Evolutionary conservation across 2,329 filamentous ascomycete species (phyloP).

Genomic region (Aspergillus pseudoterreus): DNA sequence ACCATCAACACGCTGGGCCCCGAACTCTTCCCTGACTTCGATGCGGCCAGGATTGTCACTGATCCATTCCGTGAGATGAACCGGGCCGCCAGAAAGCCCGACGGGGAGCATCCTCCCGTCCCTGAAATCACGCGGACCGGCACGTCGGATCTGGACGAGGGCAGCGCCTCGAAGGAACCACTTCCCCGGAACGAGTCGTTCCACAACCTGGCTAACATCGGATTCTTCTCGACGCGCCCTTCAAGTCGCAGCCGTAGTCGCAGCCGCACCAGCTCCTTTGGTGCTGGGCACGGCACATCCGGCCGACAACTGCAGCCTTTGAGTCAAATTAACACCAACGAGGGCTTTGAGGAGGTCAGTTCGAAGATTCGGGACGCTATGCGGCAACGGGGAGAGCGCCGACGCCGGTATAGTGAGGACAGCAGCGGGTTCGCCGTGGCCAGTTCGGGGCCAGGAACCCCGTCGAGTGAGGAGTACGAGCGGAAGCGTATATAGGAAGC

Average conservation of each 20-base stretch:
- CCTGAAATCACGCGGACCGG: constrained; percentile 23
- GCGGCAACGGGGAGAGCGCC: constrained; percentile 66
- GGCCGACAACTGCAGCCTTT: constrained; percentile 68
- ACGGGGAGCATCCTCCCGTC: constrained; percentile 11
- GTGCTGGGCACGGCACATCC: constrained; percentile 57
- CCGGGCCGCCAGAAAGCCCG: constrained; percentile 13
- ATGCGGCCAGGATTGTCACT: constrained; percentile 65
- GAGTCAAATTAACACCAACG: constrained; percentile 62
- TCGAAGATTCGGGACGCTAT: constrained; percentile 82
- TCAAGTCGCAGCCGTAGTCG: constrained; percentile 75
- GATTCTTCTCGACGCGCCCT: constrained; percentile 85
- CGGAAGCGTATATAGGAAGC: constrained; percentile 31
- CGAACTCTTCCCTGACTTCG: constrained; percentile 96
- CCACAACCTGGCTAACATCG: constrained; percentile 79
- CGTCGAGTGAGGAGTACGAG: constrained; percentile 29
- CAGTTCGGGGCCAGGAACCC: constrained; percentile 36
- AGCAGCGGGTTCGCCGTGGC: constrained; percentile 38
- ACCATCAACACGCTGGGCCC: constrained; percentile 94
- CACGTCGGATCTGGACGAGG: constrained; percentile 19
- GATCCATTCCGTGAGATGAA: constrained; percentile 44
- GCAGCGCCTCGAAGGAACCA: constrained; percentile 42
- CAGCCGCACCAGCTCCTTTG: constrained; percentile 66
- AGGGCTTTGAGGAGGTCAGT: constrained; percentile 76
- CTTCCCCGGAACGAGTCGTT: constrained; percentile 88
- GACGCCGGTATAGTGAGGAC: constrained; percentile 49